Conservation (phyloP, 106 monocot genomes). For the Amphibolis antarctica region DNA sequence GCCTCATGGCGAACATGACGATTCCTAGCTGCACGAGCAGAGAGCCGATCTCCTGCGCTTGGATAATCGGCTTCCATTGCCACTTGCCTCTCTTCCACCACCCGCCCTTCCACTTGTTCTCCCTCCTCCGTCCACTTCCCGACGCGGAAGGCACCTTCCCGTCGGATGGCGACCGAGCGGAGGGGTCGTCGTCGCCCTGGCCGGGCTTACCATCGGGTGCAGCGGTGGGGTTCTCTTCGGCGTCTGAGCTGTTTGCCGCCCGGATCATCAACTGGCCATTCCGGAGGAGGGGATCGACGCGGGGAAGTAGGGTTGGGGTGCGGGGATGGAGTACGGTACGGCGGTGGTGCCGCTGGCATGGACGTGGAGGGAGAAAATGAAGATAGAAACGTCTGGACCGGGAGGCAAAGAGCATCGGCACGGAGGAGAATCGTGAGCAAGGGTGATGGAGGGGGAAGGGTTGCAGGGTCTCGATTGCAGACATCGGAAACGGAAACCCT, state of each 20-base stretch:
- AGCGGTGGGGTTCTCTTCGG: too few species aligned
- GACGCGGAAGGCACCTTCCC: constrained; percentile 16
- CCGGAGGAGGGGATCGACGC: too few species aligned
- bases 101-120: constrained; percentile 38
- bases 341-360: too few species aligned
- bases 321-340: too few species aligned
- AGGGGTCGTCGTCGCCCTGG: constrained; percentile 13
- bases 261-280: too few species aligned
- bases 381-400: too few species aligned
- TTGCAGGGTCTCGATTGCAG: constrained; percentile 8
- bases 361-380: too few species aligned
- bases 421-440: too few species aligned
- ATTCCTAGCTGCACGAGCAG: constrained; percentile 77
- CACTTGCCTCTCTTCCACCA: constrained; percentile 68
- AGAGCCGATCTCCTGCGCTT: constrained; percentile 63
- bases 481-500: constrained; percentile 3
- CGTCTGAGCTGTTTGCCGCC: too few species aligned
- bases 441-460: not conserved
- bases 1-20: constrained; percentile 73
- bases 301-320: too few species aligned
- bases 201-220: too few species aligned
- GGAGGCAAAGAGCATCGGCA: too few species aligned
- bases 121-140: constrained; percentile 9
- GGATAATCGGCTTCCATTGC: constrained; percentile 84
- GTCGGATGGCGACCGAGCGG: constrained; percentile 11